These are phyloP conservation scores for Debaryomycetaceae sp. DNA, from an alignment of 1,139 yeast species.

Conservation along the genomic window DNA sequence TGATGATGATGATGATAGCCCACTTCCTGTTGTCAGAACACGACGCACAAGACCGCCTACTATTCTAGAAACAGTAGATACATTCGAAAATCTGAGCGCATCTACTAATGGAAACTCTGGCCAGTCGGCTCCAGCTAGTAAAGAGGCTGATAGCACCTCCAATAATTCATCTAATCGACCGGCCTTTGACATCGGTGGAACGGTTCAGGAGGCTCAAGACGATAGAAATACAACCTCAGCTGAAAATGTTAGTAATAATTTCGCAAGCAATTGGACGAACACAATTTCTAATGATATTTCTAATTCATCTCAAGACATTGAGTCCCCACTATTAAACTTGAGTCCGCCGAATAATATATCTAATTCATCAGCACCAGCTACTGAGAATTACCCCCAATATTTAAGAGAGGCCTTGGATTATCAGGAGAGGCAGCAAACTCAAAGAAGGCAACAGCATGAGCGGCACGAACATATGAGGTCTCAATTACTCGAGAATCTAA, in stretches of 20 bases:
- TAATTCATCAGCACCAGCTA: neutral
- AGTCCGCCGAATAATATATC: neutral
- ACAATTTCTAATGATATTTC: neutral
- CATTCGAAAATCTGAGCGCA: neutral
- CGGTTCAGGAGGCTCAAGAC: neutral
- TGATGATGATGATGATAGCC: neutral
- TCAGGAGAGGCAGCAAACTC: conserved; percentile 8
- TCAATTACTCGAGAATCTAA: conserved; percentile 4
- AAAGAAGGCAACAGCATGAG: conserved; percentile 6
- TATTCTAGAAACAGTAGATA: neutral
- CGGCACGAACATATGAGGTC: conserved; percentile 4
- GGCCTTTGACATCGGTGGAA: neutral
- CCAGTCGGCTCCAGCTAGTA: neutral
- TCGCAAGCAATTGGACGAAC: neutral
- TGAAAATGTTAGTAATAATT: neutral
- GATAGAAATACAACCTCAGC: neutral
- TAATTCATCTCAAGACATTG: too few relatives aligned
- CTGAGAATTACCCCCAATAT: conserved; percentile 4
- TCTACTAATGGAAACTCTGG: neutral
- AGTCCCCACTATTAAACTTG: neutral
- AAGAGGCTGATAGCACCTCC: neutral
- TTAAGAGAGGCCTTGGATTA: conserved; percentile 3
- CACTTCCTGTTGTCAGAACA: neutral
- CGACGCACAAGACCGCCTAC: neutral
- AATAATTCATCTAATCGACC: neutral